phyloP scores from a whole-genome alignment of 1,139 yeast genomes.

The Yamadazyma spencermartinsiae region DNA sequence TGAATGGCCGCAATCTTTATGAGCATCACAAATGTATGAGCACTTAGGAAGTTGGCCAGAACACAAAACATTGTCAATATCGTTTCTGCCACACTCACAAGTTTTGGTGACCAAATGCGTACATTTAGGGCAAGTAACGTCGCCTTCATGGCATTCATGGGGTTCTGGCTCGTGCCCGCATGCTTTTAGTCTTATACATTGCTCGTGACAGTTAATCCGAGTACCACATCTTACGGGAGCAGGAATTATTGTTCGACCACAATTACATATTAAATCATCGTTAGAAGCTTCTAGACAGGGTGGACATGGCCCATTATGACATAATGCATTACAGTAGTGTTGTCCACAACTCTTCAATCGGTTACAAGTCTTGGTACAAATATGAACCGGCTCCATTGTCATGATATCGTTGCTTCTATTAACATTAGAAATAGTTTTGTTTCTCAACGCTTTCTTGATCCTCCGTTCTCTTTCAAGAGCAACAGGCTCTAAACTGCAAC shows the following conservation, averaged over 20 bases:
- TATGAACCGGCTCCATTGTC: constrained; percentile 72
- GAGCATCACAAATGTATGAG: constrained; percentile 61
- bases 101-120: constrained; percentile 60
- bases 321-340: constrained; percentile 72
- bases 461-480: constrained; percentile 66
- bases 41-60: constrained; percentile 72
- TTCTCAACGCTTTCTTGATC: constrained; percentile 51
- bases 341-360: constrained; percentile 66
- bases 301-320: constrained; percentile 84
- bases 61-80: constrained; percentile 68
- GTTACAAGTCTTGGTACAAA: constrained; percentile 74
- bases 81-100: constrained; percentile 72
- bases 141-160: constrained; percentile 75
- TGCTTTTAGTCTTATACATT: constrained; percentile 56
- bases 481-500: constrained; percentile 67
- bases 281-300: constrained; percentile 82
- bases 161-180: constrained; percentile 80
- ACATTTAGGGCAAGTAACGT: constrained; percentile 72
- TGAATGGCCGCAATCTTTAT: constrained; percentile 66
- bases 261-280: constrained; percentile 79
- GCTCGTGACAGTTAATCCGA: constrained; percentile 65
- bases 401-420: constrained; percentile 46
- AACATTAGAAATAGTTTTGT: constrained; percentile 34
- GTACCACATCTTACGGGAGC: constrained; percentile 95
- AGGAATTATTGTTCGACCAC: constrained; percentile 76